Percentiles rank a stretch among this genome's conserved stretches.
phyloP scores from a whole-genome alignment of 75 land plant species.

The Cunninghamia lanceolata region DNA sequence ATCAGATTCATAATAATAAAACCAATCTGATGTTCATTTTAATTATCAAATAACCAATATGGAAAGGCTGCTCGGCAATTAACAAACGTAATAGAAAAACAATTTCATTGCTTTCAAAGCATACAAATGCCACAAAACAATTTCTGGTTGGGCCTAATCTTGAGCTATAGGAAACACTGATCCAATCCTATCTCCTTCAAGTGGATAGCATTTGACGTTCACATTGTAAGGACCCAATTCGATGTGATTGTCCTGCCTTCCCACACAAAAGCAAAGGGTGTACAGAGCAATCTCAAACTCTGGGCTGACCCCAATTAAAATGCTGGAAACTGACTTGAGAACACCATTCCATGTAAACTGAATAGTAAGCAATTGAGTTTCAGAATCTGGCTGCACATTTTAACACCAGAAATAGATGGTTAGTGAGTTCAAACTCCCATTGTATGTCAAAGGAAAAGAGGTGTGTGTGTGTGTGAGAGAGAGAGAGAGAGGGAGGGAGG shows the following conservation, averaged over 20 bases:
- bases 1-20: background rate
- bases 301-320: slow-evolving; percentile 89
- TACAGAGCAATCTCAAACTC: slow-evolving; percentile 95
- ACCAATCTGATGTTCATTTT: background rate
- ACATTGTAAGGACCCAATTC: slow-evolving; percentile 84
- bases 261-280: slow-evolving; percentile 78
- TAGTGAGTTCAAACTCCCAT: background rate
- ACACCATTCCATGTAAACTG: slow-evolving; percentile 95
- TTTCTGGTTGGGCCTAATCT: slow-evolving; percentile 11
- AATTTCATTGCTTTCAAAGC: background rate
- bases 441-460: background rate
- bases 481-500: background rate
- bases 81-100: background rate
- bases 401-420: background rate
- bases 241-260: slow-evolving; percentile 78
- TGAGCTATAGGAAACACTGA: slow-evolving; percentile 87
- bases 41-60: background rate
- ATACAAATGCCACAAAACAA: background rate
- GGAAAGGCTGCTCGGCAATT: background rate
- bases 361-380: slow-evolving; percentile 82
- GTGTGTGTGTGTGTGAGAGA: background rate
- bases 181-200: slow-evolving; percentile 70
- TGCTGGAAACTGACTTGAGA: slow-evolving; percentile 78
- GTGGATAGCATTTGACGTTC: slow-evolving; percentile 84
- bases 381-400: slow-evolving; percentile 83